Base-by-base conservation (phyloP, 208 protist genomes). In the Leishmania arabica region DNA sequence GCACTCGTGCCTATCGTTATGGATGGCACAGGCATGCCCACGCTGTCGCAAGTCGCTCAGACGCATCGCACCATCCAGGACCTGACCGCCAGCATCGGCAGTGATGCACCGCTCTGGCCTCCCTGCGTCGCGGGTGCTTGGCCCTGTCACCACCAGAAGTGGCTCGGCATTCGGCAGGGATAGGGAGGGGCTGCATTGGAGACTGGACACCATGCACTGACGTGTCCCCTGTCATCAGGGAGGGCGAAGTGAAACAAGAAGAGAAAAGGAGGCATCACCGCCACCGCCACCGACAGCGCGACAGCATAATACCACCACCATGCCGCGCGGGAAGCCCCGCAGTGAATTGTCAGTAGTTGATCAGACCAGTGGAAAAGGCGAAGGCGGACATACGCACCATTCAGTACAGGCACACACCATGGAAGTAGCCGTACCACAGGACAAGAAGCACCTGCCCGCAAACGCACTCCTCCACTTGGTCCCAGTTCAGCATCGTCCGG, bases 381-480 rank as follows among this genome's bases (percentile, higher is more conserved):
- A 98, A 98, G 11, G 86, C 70, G 4, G 93, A 90, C 75, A 99
- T 95, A 98, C 93, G 45, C 45, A 49, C 45, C 37, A 88, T 49
- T 79, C 92, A 90, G 87, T 98, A 97, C 49, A 91, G 79, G 82
- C 89, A 83, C 62, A 82, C 85, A 42, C 87, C 92, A 34, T 97
- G 75, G 78, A 95, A 93, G 88, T 97, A 98, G 86, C 98, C 93
- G 85, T 98, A 98, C 75, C 93, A 78, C 37, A 98, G 37, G 73
- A 98, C 97, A 24, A 95, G 58, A 37, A 98, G 75, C 86, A 97
- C 92, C 93, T 97, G 97, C 95, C 95, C 96, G 21, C 96, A 95
- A 65, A 95, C 91, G 93, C 95, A 98, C 87, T 98, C 96, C 64
- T 98, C 94, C 15, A 95, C 97, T 82, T 98, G 96, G n/a, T 92